Conservation (phyloP, 306 rosid species). For the Sechiopsis laciniata region DNA sequence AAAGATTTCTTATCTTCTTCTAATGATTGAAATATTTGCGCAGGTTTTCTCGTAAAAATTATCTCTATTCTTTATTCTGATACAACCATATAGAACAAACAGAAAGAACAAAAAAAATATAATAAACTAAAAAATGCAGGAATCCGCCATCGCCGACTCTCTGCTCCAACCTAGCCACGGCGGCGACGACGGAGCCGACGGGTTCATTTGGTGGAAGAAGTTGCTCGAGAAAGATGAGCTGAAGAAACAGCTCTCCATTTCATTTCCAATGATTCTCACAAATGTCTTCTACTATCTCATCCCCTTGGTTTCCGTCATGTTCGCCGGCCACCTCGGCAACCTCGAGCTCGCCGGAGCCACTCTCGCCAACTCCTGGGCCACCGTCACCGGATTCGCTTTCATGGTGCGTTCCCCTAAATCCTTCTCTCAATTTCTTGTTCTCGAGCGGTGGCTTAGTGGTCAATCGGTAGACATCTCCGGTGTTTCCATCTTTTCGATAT, state of each 20-base stretch:
- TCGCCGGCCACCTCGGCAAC: constrained; percentile 79
- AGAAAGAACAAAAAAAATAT: background rate
- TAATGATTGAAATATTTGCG: too few species aligned
- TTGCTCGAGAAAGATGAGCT: constrained; percentile 55
- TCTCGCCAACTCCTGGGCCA: constrained; percentile 73
- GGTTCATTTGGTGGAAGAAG: constrained; percentile 42
- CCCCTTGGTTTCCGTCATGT: constrained; percentile 70
- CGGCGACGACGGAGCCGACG: background rate
- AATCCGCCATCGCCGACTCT: background rate
- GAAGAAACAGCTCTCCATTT: constrained; percentile 43
- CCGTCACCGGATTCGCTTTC: constrained; percentile 55
- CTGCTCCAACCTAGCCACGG: constrained; percentile 19
- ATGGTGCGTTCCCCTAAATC: constrained; percentile 35
- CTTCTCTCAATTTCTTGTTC: too few species aligned
- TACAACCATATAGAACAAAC: background rate
- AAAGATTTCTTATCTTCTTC: too few species aligned
- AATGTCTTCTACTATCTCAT: constrained; percentile 48
- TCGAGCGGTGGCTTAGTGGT: too few species aligned
- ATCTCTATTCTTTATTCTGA: too few species aligned
- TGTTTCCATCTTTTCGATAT: too few species aligned
- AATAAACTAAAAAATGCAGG: background rate
- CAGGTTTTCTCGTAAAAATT: too few species aligned
- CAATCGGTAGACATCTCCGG: too few species aligned
- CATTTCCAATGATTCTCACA: constrained; percentile 70
- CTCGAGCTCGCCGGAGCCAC: constrained; percentile 76